Conservation (phyloP, 495 filamentous ascomycete genomes). For the Annulohypoxylon bovei region DNA sequence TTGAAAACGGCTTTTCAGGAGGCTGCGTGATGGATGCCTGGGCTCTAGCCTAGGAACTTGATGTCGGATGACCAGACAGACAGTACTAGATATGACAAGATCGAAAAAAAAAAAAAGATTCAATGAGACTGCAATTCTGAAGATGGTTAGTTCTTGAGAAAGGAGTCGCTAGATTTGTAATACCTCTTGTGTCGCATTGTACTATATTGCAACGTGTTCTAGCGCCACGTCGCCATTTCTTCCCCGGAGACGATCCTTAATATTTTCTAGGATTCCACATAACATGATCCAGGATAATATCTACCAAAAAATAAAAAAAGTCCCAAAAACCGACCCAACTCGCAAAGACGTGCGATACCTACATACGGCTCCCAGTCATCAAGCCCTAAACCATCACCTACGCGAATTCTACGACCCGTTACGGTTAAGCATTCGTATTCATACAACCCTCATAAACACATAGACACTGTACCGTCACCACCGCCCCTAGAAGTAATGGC, state of each 20-base stretch:
- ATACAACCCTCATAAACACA: not conserved
- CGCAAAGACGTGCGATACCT: not conserved
- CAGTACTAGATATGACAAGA: slow-evolving; percentile 1
- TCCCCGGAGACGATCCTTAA: slow-evolving; percentile 9
- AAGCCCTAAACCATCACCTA: no score
- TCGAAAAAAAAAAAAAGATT: not conserved
- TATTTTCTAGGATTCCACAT: not conserved
- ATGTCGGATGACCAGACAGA: not conserved
- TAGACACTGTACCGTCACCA: not conserved
- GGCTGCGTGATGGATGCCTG: slow-evolving; percentile 38
- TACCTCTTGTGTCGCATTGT: not conserved
- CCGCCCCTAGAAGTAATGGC: slow-evolving; percentile 20
- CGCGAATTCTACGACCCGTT: not conserved
- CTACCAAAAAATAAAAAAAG: no score
- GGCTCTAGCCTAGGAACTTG: not conserved
- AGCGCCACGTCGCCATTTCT: not conserved
- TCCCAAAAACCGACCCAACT: no score
- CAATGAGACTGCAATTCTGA: slow-evolving; percentile 25
- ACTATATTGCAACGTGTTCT: not conserved
- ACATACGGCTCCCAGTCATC: not conserved
- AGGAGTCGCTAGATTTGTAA: not conserved
- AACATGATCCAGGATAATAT: not conserved
- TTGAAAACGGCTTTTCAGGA: slow-evolving; percentile 63
- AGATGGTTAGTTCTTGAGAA: not conserved
- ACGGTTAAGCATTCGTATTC: not conserved